A percentile compares a stretch with the other conserved stretches of the same genome.
Conservation (phyloP, 2,329 filamentous ascomycete species). For the Monilinia laxa region DNA sequence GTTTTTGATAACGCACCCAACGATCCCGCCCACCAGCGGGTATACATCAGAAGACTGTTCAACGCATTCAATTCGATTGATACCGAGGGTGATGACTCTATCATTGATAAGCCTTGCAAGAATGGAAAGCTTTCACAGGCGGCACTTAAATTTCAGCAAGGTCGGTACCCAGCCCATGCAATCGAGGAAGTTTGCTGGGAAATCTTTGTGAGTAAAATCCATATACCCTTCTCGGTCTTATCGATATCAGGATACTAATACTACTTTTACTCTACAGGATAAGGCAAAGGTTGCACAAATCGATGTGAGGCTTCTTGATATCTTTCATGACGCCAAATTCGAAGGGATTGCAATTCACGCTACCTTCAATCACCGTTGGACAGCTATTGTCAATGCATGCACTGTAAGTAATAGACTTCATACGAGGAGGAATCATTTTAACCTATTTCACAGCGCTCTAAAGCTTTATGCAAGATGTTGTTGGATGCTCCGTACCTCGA, state of each 20-base stretch:
- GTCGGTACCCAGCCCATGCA: constrained; percentile 17
- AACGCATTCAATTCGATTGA: constrained; percentile 28
- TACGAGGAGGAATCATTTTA: background rate
- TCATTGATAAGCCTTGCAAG: constrained; percentile 32
- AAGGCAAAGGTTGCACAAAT: constrained; percentile 19
- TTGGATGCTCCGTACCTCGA: constrained; percentile 31
- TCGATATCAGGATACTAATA: background rate
- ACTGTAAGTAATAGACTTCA: constrained; percentile 23
- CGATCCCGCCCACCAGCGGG: background rate
- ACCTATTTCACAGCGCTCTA: constrained; percentile 20
- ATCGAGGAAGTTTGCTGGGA: constrained; percentile 32
- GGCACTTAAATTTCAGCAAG: constrained; percentile 24
- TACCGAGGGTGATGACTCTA: background rate
- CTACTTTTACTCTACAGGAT: constrained; percentile 12
- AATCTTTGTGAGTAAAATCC: constrained; percentile 29
- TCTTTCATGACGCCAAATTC: constrained; percentile 24
- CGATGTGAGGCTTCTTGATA: constrained; percentile 24
- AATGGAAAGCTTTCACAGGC: constrained; percentile 29
- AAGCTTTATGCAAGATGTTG: constrained; percentile 36
- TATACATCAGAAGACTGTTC: constrained; percentile 24
- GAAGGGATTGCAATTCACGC: constrained; percentile 15
- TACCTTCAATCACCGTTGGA: constrained; percentile 26
- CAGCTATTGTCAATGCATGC: constrained; percentile 24
- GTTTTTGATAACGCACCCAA: background rate
- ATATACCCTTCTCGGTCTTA: background rate